phyloP scores from a whole-genome alignment of 164 flowering plant genomes.

The Cinnamomum chago region DNA sequence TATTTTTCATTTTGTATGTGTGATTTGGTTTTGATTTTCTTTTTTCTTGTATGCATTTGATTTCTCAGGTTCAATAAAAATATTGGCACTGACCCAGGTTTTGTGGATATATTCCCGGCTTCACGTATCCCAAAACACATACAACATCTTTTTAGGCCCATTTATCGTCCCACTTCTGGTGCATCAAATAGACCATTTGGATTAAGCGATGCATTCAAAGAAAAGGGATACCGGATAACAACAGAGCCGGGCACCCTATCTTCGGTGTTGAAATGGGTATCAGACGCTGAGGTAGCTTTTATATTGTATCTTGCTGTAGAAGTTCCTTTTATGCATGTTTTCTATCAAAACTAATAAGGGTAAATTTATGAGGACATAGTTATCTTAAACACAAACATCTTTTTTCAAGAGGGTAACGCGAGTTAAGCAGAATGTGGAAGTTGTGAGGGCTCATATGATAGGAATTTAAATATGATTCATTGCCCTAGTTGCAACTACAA shows the following conservation, averaged over 20 bases:
- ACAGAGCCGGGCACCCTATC: slow-evolving; percentile 54
- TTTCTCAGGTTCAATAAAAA: slow-evolving; percentile 67
- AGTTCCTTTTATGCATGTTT: background rate
- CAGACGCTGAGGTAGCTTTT: slow-evolving; percentile 75
- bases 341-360: background rate
- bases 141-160: slow-evolving; percentile 58
- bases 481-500: too few species aligned
- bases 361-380: background rate
- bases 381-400: background rate
- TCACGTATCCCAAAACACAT: slow-evolving; percentile 65
- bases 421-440: background rate
- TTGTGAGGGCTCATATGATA: too few species aligned
- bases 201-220: slow-evolving; percentile 28
- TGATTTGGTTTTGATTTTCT: background rate
- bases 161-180: slow-evolving; percentile 35
- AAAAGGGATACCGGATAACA: slow-evolving; percentile 61
- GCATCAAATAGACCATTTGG: slow-evolving; percentile 17
- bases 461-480: too few species aligned
- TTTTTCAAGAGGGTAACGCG: background rate
- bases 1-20: background rate
- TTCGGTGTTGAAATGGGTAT: slow-evolving; percentile 56
- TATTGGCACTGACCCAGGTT: slow-evolving; percentile 75
- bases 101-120: slow-evolving; percentile 78
- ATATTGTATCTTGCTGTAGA: slow-evolving; percentile 5
- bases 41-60: background rate